Conservation (phyloP, 768 basidiomycete species). For the Tulasnella sp. region DNA sequence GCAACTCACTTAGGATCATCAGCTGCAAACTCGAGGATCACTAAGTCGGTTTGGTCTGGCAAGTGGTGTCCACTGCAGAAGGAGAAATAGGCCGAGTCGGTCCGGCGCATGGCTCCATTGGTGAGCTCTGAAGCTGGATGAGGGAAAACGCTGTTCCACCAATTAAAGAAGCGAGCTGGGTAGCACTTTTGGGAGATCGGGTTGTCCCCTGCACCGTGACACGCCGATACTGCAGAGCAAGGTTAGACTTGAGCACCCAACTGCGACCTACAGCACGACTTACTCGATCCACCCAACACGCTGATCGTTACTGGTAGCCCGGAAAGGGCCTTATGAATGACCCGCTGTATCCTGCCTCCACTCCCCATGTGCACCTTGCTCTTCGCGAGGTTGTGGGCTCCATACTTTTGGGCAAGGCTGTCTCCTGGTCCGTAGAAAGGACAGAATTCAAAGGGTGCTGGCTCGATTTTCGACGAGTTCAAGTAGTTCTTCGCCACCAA, state of each 20-base stretch:
- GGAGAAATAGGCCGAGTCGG: constrained; percentile 92
- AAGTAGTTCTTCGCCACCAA: constrained; percentile 76
- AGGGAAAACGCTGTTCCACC: constrained; percentile 98
- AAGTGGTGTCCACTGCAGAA: constrained; percentile 93
- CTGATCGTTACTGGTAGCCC: constrained; percentile 89
- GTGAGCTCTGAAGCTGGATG: constrained; percentile 97
- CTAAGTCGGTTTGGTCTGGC: constrained; percentile 90
- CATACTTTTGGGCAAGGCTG: constrained; percentile 75
- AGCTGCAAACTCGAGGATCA: constrained; percentile 92
- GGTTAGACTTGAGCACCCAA: neutral
- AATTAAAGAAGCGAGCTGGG: constrained; percentile 92
- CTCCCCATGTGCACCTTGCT: constrained; percentile 78
- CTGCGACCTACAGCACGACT: constrained; percentile 39
- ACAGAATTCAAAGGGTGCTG: constrained; percentile 89
- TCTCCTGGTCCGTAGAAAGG: constrained; percentile 85
- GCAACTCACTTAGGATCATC: constrained; percentile 79
- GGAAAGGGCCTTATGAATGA: constrained; percentile 79
- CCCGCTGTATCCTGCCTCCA: constrained; percentile 77
- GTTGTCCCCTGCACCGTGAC: constrained; percentile 91
- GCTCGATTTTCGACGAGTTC: constrained; percentile 57
- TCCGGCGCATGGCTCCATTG: constrained; percentile 92
- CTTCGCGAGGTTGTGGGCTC: constrained; percentile 70
- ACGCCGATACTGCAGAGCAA: constrained; percentile 73
- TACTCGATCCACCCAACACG: constrained; percentile 86
- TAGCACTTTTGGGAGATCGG: constrained; percentile 84